These are phyloP conservation scores for Paspalum notatum DNA, from an alignment of 176 grass and related monocot species.

Conservation along the genomic window DNA sequence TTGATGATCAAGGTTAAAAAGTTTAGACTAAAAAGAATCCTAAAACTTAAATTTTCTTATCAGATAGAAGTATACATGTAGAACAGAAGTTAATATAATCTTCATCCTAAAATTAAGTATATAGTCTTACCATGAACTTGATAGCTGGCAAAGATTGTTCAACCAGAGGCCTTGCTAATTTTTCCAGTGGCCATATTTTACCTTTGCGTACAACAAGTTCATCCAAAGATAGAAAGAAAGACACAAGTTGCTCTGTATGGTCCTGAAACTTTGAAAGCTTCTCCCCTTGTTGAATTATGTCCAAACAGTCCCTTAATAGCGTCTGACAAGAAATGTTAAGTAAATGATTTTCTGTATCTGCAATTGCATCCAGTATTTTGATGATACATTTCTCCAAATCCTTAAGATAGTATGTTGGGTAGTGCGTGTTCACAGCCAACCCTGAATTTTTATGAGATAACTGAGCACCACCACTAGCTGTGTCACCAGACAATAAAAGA, in stretches of 20 bases:
- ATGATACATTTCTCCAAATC: constrained; percentile 72
- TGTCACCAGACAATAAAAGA: constrained; percentile 51
- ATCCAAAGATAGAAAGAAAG: constrained; percentile 79
- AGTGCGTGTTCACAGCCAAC: constrained; percentile 24
- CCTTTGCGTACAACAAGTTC: constrained; percentile 59
- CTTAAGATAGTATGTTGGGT: constrained; percentile 68
- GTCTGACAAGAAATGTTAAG: constrained; percentile 67
- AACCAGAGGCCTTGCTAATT: constrained; percentile 74
- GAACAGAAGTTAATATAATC: background rate
- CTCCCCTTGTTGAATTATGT: constrained; percentile 71
- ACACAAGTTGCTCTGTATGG: constrained; percentile 64
- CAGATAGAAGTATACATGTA: background rate
- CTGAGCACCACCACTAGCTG: constrained; percentile 35
- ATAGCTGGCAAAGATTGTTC: constrained; percentile 63
- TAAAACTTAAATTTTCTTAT: background rate
- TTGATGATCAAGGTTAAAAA: background rate
- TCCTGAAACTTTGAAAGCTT: constrained; percentile 59
- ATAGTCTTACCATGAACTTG: constrained; percentile 66
- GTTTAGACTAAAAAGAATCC: background rate
- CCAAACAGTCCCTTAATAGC: constrained; percentile 62
- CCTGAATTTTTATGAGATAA: constrained; percentile 49
- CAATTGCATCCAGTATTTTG: constrained; percentile 70
- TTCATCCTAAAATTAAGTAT: constrained; percentile 22
- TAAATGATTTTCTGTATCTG: constrained; percentile 46
- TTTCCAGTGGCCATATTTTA: constrained; percentile 80